These are phyloP conservation scores for Trypanosoma congolense DNA, from an alignment of 208 protist species.

Conservation along the genomic window DNA sequence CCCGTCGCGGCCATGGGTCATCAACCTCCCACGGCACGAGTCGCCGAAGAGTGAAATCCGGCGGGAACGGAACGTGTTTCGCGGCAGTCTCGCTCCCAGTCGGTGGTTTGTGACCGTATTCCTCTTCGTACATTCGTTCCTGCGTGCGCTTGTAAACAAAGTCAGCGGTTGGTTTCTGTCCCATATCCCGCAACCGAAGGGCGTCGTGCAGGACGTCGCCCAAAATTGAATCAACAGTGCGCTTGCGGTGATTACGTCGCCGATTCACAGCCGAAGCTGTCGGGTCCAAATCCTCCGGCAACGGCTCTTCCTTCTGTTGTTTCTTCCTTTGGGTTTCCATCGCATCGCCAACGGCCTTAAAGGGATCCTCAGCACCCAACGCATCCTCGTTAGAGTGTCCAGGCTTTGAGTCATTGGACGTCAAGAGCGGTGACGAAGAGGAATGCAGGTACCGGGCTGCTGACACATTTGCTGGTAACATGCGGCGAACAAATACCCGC, in stretches of 20 bases:
- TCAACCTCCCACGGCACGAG: slow-evolving; percentile 44
- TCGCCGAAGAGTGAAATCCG: slow-evolving; percentile 58
- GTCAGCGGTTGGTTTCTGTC: slow-evolving; percentile 68
- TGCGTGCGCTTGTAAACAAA: slow-evolving; percentile 85
- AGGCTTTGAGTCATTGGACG: slow-evolving; percentile 14
- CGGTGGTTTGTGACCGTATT: slow-evolving; percentile 73
- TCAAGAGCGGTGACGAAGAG: background rate
- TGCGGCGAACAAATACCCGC: background rate
- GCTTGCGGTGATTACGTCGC: slow-evolving; percentile 51
- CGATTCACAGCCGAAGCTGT: slow-evolving; percentile 25
- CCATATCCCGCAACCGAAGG: slow-evolving; percentile 64
- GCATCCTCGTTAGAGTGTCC: slow-evolving; percentile 51
- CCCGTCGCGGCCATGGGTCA: slow-evolving; percentile 77
- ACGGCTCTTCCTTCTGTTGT: slow-evolving; percentile 8
- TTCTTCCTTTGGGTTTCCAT: slow-evolving; percentile 12
- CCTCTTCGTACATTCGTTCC: slow-evolving; percentile 80
- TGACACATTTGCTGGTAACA: no score
- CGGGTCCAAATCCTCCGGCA: slow-evolving; percentile 24
- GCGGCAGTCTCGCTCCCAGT: slow-evolving; percentile 50
- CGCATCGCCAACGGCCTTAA: slow-evolving; percentile 30
- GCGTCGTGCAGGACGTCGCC: slow-evolving; percentile 81
- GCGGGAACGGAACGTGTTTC: slow-evolving; percentile 76
- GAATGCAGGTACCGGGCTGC: background rate
- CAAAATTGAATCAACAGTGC: slow-evolving; percentile 65
- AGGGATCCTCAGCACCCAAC: slow-evolving; percentile 43